A percentile compares a stretch with the other conserved stretches of the same genome.
Evolutionary conservation across 208 protist genomes (phyloP).

Genomic region (Leishmania aethiopica): DNA sequence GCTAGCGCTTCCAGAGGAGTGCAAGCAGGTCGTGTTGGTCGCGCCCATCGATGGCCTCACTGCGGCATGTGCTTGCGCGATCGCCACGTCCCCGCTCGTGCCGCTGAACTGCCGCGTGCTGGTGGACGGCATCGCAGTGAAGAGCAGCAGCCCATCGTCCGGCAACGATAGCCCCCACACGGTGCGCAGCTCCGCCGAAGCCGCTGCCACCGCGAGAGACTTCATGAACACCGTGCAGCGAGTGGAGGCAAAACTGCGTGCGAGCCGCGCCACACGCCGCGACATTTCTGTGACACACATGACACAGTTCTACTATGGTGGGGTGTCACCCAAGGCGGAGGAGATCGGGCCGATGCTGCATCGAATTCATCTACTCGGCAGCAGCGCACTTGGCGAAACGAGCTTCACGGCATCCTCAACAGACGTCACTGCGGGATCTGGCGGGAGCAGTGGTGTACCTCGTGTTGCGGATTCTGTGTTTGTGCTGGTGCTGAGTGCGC

Average conservation of each 20-base stretch:
- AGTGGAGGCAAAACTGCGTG: conserved; percentile 8
- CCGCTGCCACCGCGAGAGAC: background rate
- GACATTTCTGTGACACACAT: conserved; percentile 18
- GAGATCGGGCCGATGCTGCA: conserved; percentile 30
- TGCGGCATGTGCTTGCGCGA: conserved; percentile 19
- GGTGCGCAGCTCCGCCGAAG: background rate
- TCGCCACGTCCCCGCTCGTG: conserved; percentile 26
- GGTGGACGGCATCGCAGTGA: conserved; percentile 5
- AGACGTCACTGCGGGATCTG: background rate
- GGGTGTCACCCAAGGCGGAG: conserved; percentile 18
- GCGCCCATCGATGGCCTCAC: conserved; percentile 17
- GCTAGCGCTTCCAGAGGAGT: conserved; percentile 19
- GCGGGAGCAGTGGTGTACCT: background rate
- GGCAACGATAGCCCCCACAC: background rate
- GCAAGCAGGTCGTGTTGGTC: conserved; percentile 27
- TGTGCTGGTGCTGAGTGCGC: conserved; percentile 30
- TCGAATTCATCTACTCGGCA: conserved; percentile 13
- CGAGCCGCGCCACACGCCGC: conserved; percentile 6
- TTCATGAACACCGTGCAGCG: conserved; percentile 6
- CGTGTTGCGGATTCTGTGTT: conserved; percentile 10
- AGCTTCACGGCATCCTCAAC: background rate
- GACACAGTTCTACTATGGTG: conserved; percentile 37
- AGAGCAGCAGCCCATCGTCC: background rate
- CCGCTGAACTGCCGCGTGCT: conserved; percentile 22
- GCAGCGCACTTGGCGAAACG: background rate